Base-by-base conservation (phyloP, 768 basidiomycete species). In the Boletus vinaceobasis region DNA sequence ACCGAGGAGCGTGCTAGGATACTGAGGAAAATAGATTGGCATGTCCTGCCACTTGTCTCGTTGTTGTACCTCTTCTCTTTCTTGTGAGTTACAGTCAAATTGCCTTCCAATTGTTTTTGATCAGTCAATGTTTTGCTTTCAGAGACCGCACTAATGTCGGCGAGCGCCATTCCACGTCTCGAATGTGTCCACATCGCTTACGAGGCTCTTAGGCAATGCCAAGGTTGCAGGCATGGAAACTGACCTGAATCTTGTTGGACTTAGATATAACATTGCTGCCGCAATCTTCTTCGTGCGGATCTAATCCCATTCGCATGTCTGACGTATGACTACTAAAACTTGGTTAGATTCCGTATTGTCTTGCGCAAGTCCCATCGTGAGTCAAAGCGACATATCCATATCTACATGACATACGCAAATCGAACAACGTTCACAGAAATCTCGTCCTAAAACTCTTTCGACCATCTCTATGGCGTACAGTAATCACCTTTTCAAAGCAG, bases 91-190 rank as follows among this genome's bases (percentile, higher is more conserved):
- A 37, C 1, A 5, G 1, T 38, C 23, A 26, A 10, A 35, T 36
- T 23, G 1, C n/a, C 27, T 31, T 38, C 27, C 23, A 27, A 19
- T 5, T 13, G 6, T 8, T 23, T 26, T 47, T 17, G 19, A 38
- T n/a, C 11, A 13, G 48, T 23, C 19, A 39, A 36, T 27, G 17
- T 45, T 32, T 39, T 26, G 8, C 43, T 5, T 46, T 14, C 43
- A 76, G 75, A 38, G 79, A 79, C 54, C 74, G 79, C 8, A 61
- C 71, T 43, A 80, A 78, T 57, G 68, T 80, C 39, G 79, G 78
- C 50, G 60, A 68, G 70, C 63, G 11, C 9, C 10, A 26, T 37
- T 39, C 8, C 27, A 31, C 8, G 0, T 29, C 38, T 45, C 27
- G 17, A 31, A 37, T 42, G 2, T 14, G 9, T 43, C 19, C 48